These are phyloP conservation scores for Pezicula neosporulosa DNA, from an alignment of 2,329 filamentous ascomycete species.

Conservation along the genomic window DNA sequence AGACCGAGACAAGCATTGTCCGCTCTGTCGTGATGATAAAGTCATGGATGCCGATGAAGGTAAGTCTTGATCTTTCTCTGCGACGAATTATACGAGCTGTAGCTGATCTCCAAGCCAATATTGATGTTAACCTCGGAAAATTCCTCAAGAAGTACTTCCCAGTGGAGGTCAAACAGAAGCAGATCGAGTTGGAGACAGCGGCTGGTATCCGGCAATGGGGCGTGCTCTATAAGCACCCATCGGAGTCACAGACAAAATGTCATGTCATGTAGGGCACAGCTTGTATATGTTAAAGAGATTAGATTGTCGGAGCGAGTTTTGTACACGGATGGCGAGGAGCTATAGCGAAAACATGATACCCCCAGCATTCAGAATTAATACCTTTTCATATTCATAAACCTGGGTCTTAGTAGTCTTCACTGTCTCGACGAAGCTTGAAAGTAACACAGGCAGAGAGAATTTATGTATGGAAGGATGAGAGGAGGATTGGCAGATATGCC, in stretches of 20 bases:
- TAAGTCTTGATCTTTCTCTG: constrained; percentile 30
- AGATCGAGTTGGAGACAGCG: constrained; percentile 69
- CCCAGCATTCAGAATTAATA: no score
- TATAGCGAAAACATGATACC: no score
- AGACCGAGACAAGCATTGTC: constrained; percentile 64
- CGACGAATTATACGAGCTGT: neutral
- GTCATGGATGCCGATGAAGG: constrained; percentile 67
- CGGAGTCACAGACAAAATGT: constrained; percentile 50
- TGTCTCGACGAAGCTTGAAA: no score
- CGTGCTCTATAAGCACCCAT: constrained; percentile 51
- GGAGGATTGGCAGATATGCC: no score
- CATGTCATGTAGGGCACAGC: constrained; percentile 48
- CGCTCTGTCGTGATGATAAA: constrained; percentile 70
- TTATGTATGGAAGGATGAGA: no score
- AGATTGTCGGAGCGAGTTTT: no score
- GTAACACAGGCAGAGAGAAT: no score
- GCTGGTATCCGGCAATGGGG: constrained; percentile 72
- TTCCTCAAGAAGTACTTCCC: constrained; percentile 77
- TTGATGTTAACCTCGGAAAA: constrained; percentile 64
- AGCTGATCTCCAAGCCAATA: constrained; percentile 46
- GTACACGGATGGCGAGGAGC: no score
- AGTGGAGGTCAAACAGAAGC: constrained; percentile 63
- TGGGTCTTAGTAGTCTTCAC: no score
- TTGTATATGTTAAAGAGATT: constrained; percentile 13
- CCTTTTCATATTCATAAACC: no score